A percentile compares a stretch with the other conserved stretches of the same genome.
phyloP scores from a whole-genome alignment of 2,329 filamentous ascomycete species.

The Exophiala spinifera region DNA sequence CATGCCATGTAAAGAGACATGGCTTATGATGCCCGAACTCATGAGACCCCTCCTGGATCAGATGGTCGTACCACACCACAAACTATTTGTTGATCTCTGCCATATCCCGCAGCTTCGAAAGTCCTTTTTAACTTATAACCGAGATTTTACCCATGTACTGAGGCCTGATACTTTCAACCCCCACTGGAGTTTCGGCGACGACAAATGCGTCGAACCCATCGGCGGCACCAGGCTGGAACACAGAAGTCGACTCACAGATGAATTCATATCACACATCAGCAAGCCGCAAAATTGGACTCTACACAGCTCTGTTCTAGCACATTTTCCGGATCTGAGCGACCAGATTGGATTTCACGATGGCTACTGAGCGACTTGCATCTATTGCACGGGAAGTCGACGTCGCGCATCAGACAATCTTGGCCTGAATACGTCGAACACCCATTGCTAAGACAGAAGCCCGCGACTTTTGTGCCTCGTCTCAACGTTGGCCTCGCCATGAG shows the following conservation, averaged over 20 bases:
- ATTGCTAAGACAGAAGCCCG: too few relatives aligned
- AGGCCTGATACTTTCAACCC: background rate
- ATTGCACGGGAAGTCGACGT: background rate
- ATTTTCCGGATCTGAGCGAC: slow-evolving; percentile 2
- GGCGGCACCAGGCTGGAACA: background rate
- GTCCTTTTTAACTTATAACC: slow-evolving; percentile 4
- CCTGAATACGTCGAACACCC: too few relatives aligned
- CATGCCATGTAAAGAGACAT: slow-evolving; percentile 9
- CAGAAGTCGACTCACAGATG: background rate
- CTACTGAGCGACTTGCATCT: background rate
- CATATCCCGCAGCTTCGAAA: slow-evolving; percentile 4
- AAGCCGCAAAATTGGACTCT: background rate
- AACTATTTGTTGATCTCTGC: background rate
- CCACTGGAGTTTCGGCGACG: slow-evolving; percentile 1
- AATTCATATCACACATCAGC: slow-evolving; percentile 2
- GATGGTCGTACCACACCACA: slow-evolving; percentile 4
- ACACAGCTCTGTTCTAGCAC: background rate
- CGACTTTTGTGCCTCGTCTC: too few relatives aligned
- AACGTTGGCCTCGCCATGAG: too few relatives aligned
- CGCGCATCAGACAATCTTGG: background rate
- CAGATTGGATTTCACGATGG: background rate
- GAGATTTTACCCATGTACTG: background rate
- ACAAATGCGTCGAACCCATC: slow-evolving; percentile 1
- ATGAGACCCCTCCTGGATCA: slow-evolving; percentile 10
- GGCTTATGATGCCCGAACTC: slow-evolving; percentile 1